phyloP scores from a whole-genome alignment of 73 alveolate species.

The Paramecium caudatum region DNA sequence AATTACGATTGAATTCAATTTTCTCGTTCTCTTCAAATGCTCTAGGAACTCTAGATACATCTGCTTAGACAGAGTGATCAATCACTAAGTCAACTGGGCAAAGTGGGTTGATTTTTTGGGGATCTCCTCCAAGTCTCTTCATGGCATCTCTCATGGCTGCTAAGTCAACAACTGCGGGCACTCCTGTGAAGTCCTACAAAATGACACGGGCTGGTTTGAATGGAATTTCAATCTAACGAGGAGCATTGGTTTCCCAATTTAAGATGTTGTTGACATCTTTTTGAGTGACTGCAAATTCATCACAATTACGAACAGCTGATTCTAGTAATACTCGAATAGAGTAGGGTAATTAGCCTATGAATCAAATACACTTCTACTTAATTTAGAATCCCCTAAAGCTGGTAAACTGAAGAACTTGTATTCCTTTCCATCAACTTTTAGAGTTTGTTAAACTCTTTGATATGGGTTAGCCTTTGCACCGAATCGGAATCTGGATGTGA shows the following conservation, averaged over 20 bases:
- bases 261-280: constrained; percentile 79
- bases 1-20: constrained; percentile 87
- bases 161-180: constrained; percentile 95
- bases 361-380: constrained; percentile 28
- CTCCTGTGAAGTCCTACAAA: constrained; percentile 95
- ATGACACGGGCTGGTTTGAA: constrained; percentile 95
- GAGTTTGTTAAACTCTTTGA: constrained; percentile 6
- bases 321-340: constrained; percentile 88
- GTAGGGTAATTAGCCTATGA: constrained; percentile 79
- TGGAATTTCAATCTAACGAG: constrained; percentile 86
- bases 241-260: constrained; percentile 77
- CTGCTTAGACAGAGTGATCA: constrained; percentile 93
- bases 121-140: constrained; percentile 89
- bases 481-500: constrained; percentile 42
- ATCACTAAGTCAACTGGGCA: constrained; percentile 94
- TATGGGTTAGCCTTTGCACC: constrained; percentile 70
- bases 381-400: constrained; percentile 66
- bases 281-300: constrained; percentile 79
- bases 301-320: constrained; percentile 93
- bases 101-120: constrained; percentile 87
- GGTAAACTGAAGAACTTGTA: constrained; percentile 75
- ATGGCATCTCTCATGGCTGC: constrained; percentile 97
- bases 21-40: constrained; percentile 88
- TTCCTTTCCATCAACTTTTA: constrained; percentile 74
- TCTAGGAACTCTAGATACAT: constrained; percentile 84